Evolutionary conservation across 495 filamentous ascomycete genomes (phyloP).

Genomic region (Recurvomyces mirabilis): DNA sequence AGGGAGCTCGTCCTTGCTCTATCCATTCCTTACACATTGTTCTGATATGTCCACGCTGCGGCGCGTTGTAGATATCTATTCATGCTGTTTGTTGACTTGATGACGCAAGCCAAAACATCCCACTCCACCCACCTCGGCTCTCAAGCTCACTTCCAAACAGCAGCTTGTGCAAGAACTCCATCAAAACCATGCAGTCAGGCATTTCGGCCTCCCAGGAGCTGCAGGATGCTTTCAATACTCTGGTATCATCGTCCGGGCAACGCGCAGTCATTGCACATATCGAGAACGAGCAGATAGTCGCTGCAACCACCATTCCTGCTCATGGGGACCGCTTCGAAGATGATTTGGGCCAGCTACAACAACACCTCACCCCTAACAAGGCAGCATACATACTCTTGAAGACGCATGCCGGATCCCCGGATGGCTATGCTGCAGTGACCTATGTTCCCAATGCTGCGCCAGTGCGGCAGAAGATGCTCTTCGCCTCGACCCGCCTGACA

Average conservation of each 20-base stretch:
- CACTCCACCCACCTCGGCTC: no score
- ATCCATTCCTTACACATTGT: no score
- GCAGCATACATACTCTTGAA: constrained; percentile 81
- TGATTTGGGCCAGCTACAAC: constrained; percentile 46
- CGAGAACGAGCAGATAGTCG: constrained; percentile 58
- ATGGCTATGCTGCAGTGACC: constrained; percentile 52
- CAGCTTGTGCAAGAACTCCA: neutral
- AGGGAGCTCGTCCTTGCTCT: no score
- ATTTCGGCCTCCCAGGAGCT: constrained; percentile 84
- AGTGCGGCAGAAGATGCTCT: constrained; percentile 92
- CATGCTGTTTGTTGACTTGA: no score
- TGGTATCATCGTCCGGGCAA: constrained; percentile 50
- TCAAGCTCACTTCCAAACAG: no score
- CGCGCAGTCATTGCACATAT: constrained; percentile 80
- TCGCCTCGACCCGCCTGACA: constrained; percentile 77
- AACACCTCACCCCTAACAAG: constrained; percentile 58
- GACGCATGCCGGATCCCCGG: constrained; percentile 35
- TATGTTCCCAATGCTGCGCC: constrained; percentile 85
- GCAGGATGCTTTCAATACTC: constrained; percentile 62
- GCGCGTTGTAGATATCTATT: no score
- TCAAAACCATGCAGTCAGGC: constrained; percentile 69
- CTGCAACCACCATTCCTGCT: constrained; percentile 47
- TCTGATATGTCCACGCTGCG: no score
- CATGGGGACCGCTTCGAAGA: constrained; percentile 48
- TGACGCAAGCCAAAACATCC: no score